Evolutionary conservation across 495 filamentous ascomycete species (phyloP).

Genomic region (Penicillium nucicola): DNA sequence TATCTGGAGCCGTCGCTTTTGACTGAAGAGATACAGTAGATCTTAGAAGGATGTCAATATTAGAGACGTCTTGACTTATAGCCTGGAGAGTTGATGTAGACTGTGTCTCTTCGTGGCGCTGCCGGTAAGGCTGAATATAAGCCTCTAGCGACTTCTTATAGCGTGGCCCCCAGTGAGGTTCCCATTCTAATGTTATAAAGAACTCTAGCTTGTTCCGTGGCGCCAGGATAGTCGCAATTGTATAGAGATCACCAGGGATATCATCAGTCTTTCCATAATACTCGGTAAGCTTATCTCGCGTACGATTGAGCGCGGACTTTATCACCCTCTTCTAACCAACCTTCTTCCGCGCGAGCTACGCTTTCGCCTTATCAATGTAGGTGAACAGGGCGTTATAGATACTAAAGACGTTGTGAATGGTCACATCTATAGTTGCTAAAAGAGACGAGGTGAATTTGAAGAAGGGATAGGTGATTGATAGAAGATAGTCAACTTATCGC

Average conservation of each 20-base stretch:
- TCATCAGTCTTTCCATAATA: conserved; percentile 16
- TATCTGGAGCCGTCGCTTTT: neutral
- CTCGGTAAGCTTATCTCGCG: conserved; percentile 5
- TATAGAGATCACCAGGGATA: conserved; percentile 11
- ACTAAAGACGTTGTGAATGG: conserved; percentile 8
- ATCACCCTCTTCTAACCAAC: conserved; percentile 10
- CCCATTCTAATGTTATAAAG: conserved; percentile 11
- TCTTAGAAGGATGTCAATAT: neutral
- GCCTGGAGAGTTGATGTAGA: neutral
- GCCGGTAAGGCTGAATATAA: neutral
- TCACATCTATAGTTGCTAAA: conserved; percentile 14
- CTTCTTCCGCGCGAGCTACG: neutral
- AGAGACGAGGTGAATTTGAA: conserved; percentile 9
- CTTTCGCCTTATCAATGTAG: conserved; percentile 2
- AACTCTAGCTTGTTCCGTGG: conserved; percentile 18
- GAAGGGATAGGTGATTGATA: conserved; percentile 11
- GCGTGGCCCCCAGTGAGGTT: neutral
- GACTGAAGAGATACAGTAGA: neutral
- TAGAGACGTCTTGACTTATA: neutral
- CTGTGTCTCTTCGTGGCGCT: neutral
- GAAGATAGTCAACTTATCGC: conserved; percentile 20
- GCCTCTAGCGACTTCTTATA: neutral
- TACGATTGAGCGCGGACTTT: conserved; percentile 1
- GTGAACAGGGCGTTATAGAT: conserved; percentile 17
- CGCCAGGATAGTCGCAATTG: conserved; percentile 16